Evolutionary conservation across 306 rosid species (phyloP).

Genomic region (Trifolium fragiferum): DNA sequence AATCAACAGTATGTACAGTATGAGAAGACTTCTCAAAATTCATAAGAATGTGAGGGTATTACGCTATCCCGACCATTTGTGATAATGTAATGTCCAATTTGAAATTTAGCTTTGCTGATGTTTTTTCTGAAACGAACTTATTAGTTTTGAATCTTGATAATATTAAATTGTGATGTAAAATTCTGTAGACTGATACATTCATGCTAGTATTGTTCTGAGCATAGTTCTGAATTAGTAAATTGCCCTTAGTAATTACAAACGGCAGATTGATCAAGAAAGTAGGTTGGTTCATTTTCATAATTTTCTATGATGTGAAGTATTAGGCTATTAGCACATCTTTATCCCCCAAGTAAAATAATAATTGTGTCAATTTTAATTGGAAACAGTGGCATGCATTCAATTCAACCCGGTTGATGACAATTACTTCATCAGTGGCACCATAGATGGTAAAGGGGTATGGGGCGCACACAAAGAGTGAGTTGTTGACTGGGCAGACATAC

Average conservation of each 20-base stretch:
- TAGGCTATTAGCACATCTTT: background rate
- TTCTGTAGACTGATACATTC: too few relatives aligned
- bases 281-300: constrained; percentile 28
- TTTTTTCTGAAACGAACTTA: too few relatives aligned
- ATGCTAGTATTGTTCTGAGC: too few relatives aligned
- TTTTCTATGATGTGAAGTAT: background rate
- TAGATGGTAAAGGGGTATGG: constrained; percentile 96
- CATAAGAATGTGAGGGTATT: constrained; percentile 95
- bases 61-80: constrained; percentile 96
- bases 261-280: too few relatives aligned
- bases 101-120: too few relatives aligned
- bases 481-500: constrained; percentile 83
- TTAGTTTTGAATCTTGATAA: too few relatives aligned
- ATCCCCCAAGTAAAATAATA: constrained; percentile 26
- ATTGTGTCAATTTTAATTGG: constrained; percentile 34
- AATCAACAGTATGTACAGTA: constrained; percentile 88
- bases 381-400: constrained; percentile 84
- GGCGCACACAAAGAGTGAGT: constrained; percentile 72
- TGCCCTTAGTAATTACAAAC: too few relatives aligned
- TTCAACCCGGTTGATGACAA: constrained; percentile 79
- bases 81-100: too few relatives aligned
- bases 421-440: constrained; percentile 87
- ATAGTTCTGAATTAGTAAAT: too few relatives aligned
- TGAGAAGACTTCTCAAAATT: constrained; percentile 82
- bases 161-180: too few relatives aligned